These are phyloP conservation scores for Rhizophora apiculata DNA, from an alignment of 345 rosid genomes.

Conservation along the genomic window DNA sequence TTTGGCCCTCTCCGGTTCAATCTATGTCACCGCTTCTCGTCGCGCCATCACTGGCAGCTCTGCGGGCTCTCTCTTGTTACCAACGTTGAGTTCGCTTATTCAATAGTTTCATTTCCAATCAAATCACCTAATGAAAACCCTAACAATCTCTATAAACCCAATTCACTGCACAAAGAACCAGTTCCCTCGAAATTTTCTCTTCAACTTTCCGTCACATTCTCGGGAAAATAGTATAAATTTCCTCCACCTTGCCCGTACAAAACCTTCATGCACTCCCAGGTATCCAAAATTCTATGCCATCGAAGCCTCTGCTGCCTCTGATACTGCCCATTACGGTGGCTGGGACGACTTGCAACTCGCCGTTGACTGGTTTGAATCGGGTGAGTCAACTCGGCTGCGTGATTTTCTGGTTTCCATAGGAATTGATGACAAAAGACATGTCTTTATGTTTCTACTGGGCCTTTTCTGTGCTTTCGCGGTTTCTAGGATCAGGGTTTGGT, in stretches of 20 bases:
- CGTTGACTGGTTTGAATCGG: slow-evolving; percentile 29
- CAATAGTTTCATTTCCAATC: neutral
- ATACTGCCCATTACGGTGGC: slow-evolving; percentile 39
- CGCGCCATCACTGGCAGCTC: neutral
- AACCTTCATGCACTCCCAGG: slow-evolving; percentile 5
- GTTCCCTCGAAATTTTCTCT: slow-evolving; percentile 20
- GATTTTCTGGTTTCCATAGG: slow-evolving; percentile 46
- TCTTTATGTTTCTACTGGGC: slow-evolving; percentile 47
- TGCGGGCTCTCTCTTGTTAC: slow-evolving; percentile 24
- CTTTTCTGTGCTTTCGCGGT: slow-evolving; percentile 50
- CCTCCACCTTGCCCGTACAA: slow-evolving; percentile 13
- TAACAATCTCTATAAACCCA: slow-evolving; percentile 16
- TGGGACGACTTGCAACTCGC: slow-evolving; percentile 47
- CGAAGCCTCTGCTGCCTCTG: slow-evolving; percentile 17
- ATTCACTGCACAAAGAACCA: slow-evolving; percentile 6
- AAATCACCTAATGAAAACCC: slow-evolving; percentile 27
- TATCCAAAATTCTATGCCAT: slow-evolving; percentile 9
- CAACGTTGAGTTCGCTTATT: neutral
- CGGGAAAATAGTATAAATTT: slow-evolving; percentile 12
- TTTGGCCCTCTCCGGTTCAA: too few relatives aligned
- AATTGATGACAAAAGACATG: slow-evolving; percentile 43
- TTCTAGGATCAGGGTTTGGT: slow-evolving; percentile 52
- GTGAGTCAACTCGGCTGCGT: slow-evolving; percentile 43
- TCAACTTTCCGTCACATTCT: slow-evolving; percentile 29
- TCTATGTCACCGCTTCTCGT: too few relatives aligned